Evolutionary conservation across 495 filamentous ascomycete genomes (phyloP).

Genomic region (Tuber brumale): DNA sequence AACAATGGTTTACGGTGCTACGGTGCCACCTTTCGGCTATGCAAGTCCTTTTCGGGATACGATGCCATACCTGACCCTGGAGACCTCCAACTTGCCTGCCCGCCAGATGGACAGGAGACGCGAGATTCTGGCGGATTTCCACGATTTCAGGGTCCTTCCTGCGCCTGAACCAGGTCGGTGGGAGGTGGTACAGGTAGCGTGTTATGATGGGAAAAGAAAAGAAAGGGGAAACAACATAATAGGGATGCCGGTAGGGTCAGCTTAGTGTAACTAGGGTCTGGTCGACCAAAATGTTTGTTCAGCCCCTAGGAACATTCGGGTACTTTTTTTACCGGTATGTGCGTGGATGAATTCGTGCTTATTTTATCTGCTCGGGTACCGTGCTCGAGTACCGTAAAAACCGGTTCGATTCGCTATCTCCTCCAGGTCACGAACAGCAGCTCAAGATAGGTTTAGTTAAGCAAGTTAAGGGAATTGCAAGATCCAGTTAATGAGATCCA

Average conservation of each 20-base stretch:
- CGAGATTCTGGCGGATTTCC: conserved; percentile 1
- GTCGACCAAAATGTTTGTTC: no score
- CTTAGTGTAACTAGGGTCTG: no score
- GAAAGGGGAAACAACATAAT: background rate
- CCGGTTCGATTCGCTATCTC: no score
- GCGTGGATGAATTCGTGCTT: no score
- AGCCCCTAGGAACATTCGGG: no score
- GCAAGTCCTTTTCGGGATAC: conserved; percentile 1
- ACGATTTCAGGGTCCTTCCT: background rate
- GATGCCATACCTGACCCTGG: background rate
- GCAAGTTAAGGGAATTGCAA: no score
- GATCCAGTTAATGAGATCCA: no score
- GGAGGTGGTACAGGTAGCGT: background rate
- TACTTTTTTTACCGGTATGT: no score
- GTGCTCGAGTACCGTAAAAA: no score
- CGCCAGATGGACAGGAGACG: background rate
- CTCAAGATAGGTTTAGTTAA: no score
- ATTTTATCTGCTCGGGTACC: no score
- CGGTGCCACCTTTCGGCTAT: background rate
- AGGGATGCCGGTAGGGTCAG: background rate
- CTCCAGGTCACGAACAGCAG: no score
- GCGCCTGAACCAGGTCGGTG: background rate
- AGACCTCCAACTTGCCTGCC: background rate
- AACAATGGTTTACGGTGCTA: background rate
- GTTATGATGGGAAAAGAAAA: background rate